These are phyloP conservation scores for Leccinum variicolor DNA, from an alignment of 768 basidiomycete species.

Conservation along the genomic window DNA sequence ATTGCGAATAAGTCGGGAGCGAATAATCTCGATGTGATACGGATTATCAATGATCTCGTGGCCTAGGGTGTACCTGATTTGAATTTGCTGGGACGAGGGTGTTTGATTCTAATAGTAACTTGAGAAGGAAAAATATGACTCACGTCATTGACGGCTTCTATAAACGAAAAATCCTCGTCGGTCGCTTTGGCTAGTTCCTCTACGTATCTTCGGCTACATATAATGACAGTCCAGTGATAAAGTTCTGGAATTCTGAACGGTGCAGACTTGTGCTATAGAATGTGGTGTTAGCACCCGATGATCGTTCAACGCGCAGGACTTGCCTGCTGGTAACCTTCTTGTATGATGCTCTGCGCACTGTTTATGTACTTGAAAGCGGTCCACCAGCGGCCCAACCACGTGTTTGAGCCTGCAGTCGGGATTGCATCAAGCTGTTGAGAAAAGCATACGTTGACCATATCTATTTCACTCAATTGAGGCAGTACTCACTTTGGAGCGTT, in stretches of 20 bases:
- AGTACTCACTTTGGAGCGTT: slow-evolving; percentile 2
- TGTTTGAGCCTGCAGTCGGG: slow-evolving; percentile 27
- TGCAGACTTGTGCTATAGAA: slow-evolving; percentile 21
- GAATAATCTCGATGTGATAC: slow-evolving; percentile 27
- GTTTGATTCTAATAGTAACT: neutral
- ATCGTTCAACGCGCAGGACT: neutral
- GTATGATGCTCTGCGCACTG: slow-evolving; percentile 22
- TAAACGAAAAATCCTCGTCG: slow-evolving; percentile 35
- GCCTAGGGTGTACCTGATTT: slow-evolving; percentile 36
- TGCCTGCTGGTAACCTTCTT: slow-evolving; percentile 32
- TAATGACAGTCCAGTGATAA: slow-evolving; percentile 39
- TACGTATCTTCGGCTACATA: slow-evolving; percentile 28
- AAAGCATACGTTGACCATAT: neutral
- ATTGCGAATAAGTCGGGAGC: slow-evolving; percentile 34
- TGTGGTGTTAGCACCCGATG: neutral
- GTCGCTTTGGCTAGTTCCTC: slow-evolving; percentile 40
- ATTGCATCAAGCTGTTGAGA: slow-evolving; percentile 24
- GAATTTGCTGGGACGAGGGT: slow-evolving; percentile 31
- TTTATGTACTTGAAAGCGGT: slow-evolving; percentile 13
- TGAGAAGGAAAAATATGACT: neutral
- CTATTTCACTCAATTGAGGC: neutral
- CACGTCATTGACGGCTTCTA: slow-evolving; percentile 33
- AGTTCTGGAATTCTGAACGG: slow-evolving; percentile 32
- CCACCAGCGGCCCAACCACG: slow-evolving; percentile 27
- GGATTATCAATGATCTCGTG: slow-evolving; percentile 15